Base-by-base conservation (phyloP, 768 basidiomycete species). In the Xerocomellus chrysenteron region DNA sequence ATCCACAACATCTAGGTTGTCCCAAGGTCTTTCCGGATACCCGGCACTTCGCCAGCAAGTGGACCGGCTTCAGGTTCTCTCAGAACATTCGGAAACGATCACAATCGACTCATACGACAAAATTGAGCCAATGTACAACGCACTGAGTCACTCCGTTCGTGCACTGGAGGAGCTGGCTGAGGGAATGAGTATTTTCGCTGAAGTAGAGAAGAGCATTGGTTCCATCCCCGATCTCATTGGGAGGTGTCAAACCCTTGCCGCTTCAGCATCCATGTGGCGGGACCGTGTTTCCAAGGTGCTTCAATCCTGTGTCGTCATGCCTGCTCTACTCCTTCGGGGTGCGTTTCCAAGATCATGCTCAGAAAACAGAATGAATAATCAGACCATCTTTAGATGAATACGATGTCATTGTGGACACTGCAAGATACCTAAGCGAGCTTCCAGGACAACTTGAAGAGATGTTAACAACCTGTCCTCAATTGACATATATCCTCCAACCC, bases 251-350 rank as follows among this genome's bases (percentile, higher is more conserved):
- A 50, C 40, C 14, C 53, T 72, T 24, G 47, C 60, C 24, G 41
- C 55, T 32, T 71, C 66, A 32, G 73, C 72, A 6, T 54, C 57
- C 26, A 32, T 46, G n/a, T 60, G 76, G 57, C 65, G 69, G 54
- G 63, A 67, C 19, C 65, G 65, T 11, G 52, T 77, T n/a, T 55
- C 44, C 13, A 58, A 55, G 42, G 62, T 71, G 16, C 26, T 60
- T 21, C 40, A 52, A n/a, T 41, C 65, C 58, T 54, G 51, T 73
- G 39, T 32, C 21, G 46, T 61, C 32, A 55, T 69, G 19, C 61
- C 69, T 21, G 68, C 71, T 1, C 56, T 79, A 37, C 61, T 82
- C 12, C 62, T 78, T 46, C 63, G 68, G 63, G 70, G 81, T 81
- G 52, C 24, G 69, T 55, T 50, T 30, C 26, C 16, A 47, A 28